These are phyloP conservation scores for Wickerhamiella parazyma DNA, from an alignment of 805 yeast genomes.

Conservation along the genomic window DNA sequence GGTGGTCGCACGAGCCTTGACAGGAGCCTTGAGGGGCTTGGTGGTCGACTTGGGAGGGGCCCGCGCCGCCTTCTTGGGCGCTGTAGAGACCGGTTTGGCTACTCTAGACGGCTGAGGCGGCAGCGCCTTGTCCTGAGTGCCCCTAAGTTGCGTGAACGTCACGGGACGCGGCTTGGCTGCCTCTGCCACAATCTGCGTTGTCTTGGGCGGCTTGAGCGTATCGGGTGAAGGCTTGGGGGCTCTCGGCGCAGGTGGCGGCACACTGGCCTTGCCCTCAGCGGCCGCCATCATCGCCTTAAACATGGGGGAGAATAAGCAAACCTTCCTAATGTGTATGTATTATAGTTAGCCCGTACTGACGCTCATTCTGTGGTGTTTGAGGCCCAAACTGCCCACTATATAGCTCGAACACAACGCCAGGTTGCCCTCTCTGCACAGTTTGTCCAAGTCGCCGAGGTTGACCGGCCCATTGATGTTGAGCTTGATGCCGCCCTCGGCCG, in stretches of 20 bases:
- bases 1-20: not conserved
- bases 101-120: too few species aligned
- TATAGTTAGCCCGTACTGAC: not conserved
- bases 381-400: slow-evolving; percentile 13
- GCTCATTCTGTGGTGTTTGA: slow-evolving; percentile 12
- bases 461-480: slow-evolving; percentile 12
- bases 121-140: too few species aligned
- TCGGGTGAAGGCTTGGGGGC: too few species aligned
- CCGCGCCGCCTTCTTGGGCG: too few species aligned
- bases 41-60: too few species aligned
- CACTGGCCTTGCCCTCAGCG: slow-evolving; percentile 3
- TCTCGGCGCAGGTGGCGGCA: not conserved
- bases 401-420: slow-evolving; percentile 17
- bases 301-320: too few species aligned
- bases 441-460: slow-evolving; percentile 13
- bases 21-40: too few species aligned
- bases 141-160: too few species aligned
- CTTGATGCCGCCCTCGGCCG: not conserved
- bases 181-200: too few species aligned
- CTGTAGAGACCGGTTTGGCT: too few species aligned
- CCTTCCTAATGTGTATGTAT: too few species aligned
- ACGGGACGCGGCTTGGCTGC: not conserved
- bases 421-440: slow-evolving; percentile 11
- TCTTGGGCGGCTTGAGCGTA: too few species aligned
- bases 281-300: slow-evolving; percentile 10